Conservation (phyloP, 257 asterid species). For the Buddleja alternifolia region DNA sequence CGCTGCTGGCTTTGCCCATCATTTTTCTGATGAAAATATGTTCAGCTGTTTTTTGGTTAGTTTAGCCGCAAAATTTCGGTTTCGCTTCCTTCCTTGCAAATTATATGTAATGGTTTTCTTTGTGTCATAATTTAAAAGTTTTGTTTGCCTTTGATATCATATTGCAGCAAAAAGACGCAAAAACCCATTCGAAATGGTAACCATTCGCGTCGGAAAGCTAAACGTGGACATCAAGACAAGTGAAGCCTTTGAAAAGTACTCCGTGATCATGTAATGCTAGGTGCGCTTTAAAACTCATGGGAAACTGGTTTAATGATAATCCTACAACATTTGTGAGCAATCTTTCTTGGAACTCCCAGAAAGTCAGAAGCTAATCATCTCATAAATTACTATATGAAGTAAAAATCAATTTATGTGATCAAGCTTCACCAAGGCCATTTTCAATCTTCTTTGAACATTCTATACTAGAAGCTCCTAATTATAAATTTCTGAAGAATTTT, state of each 20-base stretch:
- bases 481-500: too few relatives aligned
- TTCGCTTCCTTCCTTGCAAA: neutral
- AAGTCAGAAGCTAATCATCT: too few relatives aligned
- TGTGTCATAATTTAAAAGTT: neutral
- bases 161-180: slow-evolving; percentile 46
- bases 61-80: slow-evolving; percentile 7
- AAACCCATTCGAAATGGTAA: slow-evolving; percentile 36
- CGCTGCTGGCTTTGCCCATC: slow-evolving; percentile 72
- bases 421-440: too few relatives aligned
- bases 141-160: neutral
- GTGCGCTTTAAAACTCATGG: neutral
- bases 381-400: too few relatives aligned
- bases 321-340: too few relatives aligned
- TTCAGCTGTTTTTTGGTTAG: slow-evolving; percentile 63
- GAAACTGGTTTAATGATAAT: too few relatives aligned
- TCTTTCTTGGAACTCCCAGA: too few relatives aligned
- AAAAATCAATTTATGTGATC: too few relatives aligned
- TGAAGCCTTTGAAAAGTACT: slow-evolving; percentile 13
- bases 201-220: slow-evolving; percentile 54
- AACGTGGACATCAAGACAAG: slow-evolving; percentile 51
- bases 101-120: neutral
- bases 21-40: slow-evolving; percentile 46
- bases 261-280: neutral
- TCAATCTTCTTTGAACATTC: too few relatives aligned
- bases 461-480: too few relatives aligned